Base-by-base conservation (phyloP, 305 asterid genomes). In the Plantago rigida region DNA sequence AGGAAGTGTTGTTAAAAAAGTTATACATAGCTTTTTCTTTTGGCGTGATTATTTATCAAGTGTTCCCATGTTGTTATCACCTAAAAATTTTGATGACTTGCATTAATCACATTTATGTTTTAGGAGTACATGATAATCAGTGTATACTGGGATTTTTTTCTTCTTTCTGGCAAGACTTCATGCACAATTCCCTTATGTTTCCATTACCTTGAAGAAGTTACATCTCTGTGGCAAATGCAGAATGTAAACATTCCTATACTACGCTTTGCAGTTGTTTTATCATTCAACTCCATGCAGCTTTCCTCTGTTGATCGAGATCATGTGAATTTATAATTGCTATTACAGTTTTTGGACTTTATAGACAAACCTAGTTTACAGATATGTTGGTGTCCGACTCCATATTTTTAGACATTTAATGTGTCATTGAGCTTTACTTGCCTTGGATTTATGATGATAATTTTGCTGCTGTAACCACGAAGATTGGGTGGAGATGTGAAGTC, bases 401-500 rank as follows among this genome's bases (percentile, higher is more conserved):
- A 26, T 17, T 15, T 4, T 4, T 31, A 24, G 3, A 52, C 12
- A n/a, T 28, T 28, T 53, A 26, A 28, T 53, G 59, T 28, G 34
- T 53, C 28, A 28, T 6, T 53, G 59, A 53, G 36, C 42, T 26
- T 53, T 53, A 53, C 1, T 56, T 36, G 1, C 17, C 15, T 36
- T 56, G 61, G 5, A 34, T 19, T 34, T 56, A 56, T 36, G 61
- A n/a, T 56, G 59, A 17, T 14, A 53, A 5, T 9, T 31, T 3
- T 36, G 28, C 9, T 41, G 24, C 46, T 50, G 36, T 29, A 53
- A 54, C 44, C 15, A 44, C 19, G 24, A 45, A 11, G 39, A 56
- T 55, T 56, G 56, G 51, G 54, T 13, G 31, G 62, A 51, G 47
- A 64, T 28, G 11, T 55, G 56, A 44, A 56, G 28, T n/a, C 49